These are phyloP conservation scores for Plasmodiophora brassicae DNA, from an alignment of 208 protist genomes.

Conservation along the genomic window DNA sequence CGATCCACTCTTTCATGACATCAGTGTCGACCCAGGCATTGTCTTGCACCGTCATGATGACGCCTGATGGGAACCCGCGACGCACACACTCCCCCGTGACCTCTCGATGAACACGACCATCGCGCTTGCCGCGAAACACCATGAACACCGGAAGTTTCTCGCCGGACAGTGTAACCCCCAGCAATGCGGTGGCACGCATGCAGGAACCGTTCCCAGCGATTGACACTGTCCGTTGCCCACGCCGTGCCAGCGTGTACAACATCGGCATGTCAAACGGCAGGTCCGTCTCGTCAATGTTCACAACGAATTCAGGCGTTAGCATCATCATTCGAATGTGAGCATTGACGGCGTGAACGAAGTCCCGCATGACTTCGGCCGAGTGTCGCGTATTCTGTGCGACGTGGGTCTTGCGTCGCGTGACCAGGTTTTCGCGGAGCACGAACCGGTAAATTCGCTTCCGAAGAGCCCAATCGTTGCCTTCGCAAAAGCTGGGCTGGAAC, in stretches of 20 bases:
- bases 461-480: conserved; percentile 4
- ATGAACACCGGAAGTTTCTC: conserved; percentile 22
- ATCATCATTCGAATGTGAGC: neutral
- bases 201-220: neutral
- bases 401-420: neutral
- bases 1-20: conserved; percentile 26
- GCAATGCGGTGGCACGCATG: neutral
- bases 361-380: neutral
- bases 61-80: neutral
- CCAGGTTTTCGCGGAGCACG: neutral
- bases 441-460: conserved; percentile 29
- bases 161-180: neutral
- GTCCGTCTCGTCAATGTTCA: conserved; percentile 25
- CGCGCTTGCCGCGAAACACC: neutral
- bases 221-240: neutral
- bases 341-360: conserved; percentile 30
- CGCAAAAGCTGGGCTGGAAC: neutral
- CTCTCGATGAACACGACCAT: neutral
- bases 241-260: neutral
- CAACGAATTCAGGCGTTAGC: neutral
- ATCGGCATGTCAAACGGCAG: neutral
- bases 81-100: neutral
- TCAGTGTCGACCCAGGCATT: conserved; percentile 4
- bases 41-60: conserved; percentile 4
- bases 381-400: conserved; percentile 14